Evolutionary conservation across 352 stramenopile species (phyloP).

Genomic region (Phytophthora kernoviae): DNA sequence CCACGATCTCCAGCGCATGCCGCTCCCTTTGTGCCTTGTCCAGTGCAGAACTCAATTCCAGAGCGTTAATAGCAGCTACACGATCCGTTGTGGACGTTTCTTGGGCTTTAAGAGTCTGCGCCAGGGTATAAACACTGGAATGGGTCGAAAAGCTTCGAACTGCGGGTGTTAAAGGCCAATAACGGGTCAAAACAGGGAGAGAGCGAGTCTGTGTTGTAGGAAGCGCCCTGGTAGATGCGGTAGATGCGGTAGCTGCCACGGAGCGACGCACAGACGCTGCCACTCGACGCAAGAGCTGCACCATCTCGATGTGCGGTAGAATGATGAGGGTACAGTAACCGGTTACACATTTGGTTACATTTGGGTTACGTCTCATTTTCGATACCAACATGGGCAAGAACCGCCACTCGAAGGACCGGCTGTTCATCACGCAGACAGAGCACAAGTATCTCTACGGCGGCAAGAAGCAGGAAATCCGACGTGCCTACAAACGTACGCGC

Average conservation of each 20-base stretch:
- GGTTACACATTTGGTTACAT: too few relatives aligned
- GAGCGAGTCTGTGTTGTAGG: not conserved
- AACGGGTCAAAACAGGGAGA: not conserved
- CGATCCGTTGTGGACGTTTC: slow-evolving; percentile 34
- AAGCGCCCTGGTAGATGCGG: not conserved
- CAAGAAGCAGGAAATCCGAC: slow-evolving; percentile 88
- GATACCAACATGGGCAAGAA: slow-evolving; percentile 86
- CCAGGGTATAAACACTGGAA: slow-evolving; percentile 29
- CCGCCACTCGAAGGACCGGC: slow-evolving; percentile 88
- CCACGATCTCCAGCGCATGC: slow-evolving; percentile 59
- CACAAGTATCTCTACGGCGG: slow-evolving; percentile 94
- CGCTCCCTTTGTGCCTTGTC: slow-evolving; percentile 35
- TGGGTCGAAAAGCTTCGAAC: slow-evolving; percentile 17
- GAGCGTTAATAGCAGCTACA: slow-evolving; percentile 40
- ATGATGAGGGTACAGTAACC: slow-evolving; percentile 5
- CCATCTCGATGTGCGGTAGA: slow-evolving; percentile 11
- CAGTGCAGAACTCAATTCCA: slow-evolving; percentile 31
- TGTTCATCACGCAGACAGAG: slow-evolving; percentile 91
- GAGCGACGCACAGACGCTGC: slow-evolving; percentile 19
- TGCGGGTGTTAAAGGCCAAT: slow-evolving; percentile 5
- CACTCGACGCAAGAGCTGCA: slow-evolving; percentile 19
- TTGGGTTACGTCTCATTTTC: not conserved
- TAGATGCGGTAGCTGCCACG: not conserved
- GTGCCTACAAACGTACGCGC: slow-evolving; percentile 72
- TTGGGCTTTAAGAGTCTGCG: slow-evolving; percentile 41